Evolutionary conservation across 2,329 filamentous ascomycete genomes (phyloP).

Genomic region (Fusarium graminum): DNA sequence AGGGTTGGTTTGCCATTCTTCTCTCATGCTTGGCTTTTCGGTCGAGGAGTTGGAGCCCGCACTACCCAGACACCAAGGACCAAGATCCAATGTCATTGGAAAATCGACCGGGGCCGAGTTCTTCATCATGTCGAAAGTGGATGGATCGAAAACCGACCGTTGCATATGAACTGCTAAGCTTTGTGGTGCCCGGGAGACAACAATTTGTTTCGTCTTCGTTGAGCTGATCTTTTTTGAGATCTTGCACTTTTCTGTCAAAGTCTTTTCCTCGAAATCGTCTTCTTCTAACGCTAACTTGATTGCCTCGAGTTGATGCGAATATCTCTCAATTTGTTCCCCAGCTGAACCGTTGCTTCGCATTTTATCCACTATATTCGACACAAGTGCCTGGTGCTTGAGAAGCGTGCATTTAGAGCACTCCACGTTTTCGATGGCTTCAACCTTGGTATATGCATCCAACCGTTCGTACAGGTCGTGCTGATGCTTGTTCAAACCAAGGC

Average conservation of each 20-base stretch:
- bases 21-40: slow-evolving; percentile 53
- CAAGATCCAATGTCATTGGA: slow-evolving; percentile 79
- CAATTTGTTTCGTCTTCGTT: slow-evolving; percentile 91
- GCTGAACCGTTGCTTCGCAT: slow-evolving; percentile 53
- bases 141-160: slow-evolving; percentile 89
- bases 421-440: slow-evolving; percentile 89
- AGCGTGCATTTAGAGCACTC: slow-evolving; percentile 94
- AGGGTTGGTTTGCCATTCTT: slow-evolving; percentile 79
- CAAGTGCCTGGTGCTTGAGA: slow-evolving; percentile 65
- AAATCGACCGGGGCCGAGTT: slow-evolving; percentile 86
- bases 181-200: slow-evolving; percentile 84
- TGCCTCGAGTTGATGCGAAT: slow-evolving; percentile 69
- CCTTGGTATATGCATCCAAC: slow-evolving; percentile 83
- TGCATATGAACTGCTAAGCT: slow-evolving; percentile 91
- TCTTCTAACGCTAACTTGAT: slow-evolving; percentile 80
- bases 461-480: slow-evolving; percentile 81
- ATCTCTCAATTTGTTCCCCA: slow-evolving; percentile 65
- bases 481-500: slow-evolving; percentile 72
- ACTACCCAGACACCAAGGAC: slow-evolving; percentile 86
- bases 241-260: slow-evolving; percentile 72
- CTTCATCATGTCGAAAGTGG: slow-evolving; percentile 82
- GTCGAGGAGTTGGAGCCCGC: slow-evolving; percentile 38
- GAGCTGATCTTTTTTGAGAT: slow-evolving; percentile 77
- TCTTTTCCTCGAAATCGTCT: slow-evolving; percentile 82
- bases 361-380: slow-evolving; percentile 62